Evolutionary conservation across 2,329 filamentous ascomycete species (phyloP).

Genomic region (Parafenestella ontariensis): DNA sequence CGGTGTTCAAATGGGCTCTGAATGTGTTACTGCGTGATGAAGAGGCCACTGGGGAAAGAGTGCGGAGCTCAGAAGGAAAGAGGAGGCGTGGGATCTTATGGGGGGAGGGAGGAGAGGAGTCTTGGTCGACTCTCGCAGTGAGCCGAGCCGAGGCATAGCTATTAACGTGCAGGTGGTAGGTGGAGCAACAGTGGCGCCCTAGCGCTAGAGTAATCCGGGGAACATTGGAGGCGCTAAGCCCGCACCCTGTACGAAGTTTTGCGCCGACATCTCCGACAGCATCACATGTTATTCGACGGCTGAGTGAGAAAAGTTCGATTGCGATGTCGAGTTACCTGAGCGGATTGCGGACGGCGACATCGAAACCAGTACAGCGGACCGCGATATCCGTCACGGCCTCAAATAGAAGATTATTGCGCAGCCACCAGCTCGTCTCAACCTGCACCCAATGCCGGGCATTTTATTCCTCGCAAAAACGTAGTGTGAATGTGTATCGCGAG

Average conservation of each 20-base stretch:
- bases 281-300: slow-evolving; percentile 25
- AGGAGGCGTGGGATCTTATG: slow-evolving; percentile 27
- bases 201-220: slow-evolving; percentile 22
- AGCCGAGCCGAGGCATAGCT: slow-evolving; percentile 37
- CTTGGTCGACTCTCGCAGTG: slow-evolving; percentile 25
- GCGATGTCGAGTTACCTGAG: slow-evolving; percentile 8
- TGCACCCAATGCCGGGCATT: neutral
- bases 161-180: neutral
- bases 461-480: neutral
- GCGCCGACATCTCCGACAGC: slow-evolving; percentile 11
- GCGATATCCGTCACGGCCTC: neutral
- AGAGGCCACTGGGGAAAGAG: slow-evolving; percentile 1
- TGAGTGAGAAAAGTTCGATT: neutral
- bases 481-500: neutral
- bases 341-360: neutral
- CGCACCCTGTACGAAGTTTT: slow-evolving; percentile 13
- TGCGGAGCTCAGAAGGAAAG: slow-evolving; percentile 7
- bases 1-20: neutral
- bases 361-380: neutral
- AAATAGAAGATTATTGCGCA: neutral
- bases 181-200: slow-evolving; percentile 11
- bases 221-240: slow-evolving; percentile 7
- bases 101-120: slow-evolving; percentile 29
- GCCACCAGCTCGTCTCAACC: neutral
- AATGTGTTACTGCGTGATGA: neutral